A percentile compares a stretch with the other conserved stretches of the same genome.
These are phyloP conservation scores for Chlorella sp. DNA, from an alignment of 139 green algal species.

Conservation along the genomic window DNA sequence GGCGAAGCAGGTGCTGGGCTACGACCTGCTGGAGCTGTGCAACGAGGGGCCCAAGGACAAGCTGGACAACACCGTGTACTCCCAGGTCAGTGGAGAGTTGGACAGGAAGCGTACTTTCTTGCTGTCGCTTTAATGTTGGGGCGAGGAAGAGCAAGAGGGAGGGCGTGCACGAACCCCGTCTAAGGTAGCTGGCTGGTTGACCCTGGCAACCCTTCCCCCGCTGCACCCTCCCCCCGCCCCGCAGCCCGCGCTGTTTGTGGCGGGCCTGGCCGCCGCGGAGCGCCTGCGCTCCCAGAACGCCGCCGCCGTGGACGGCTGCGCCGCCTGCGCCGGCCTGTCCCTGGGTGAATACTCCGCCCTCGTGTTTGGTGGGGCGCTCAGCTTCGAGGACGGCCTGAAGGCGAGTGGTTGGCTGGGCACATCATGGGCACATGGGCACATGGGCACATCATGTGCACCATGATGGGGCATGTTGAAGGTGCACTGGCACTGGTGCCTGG, in stretches of 20 bases:
- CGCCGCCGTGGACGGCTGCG: conserved; percentile 46
- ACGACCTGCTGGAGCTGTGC: conserved; percentile 86
- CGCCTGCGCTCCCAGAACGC: conserved; percentile 62
- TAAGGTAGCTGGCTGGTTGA: no score
- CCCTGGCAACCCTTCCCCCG: no score
- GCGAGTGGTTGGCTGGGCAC: conserved; percentile 14
- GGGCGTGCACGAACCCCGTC: no score
- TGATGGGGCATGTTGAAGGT: no score
- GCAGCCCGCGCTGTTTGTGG: conserved; percentile 91
- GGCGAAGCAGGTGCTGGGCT: conserved; percentile 85
- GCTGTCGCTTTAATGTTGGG: no score
- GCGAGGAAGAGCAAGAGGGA: no score
- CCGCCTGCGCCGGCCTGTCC: conserved; percentile 80
- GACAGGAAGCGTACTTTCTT: no score
- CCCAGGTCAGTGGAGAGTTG: conserved; percentile 56
- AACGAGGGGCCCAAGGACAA: conserved; percentile 80
- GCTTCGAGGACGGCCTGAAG: conserved; percentile 91
- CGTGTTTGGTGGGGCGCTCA: conserved; percentile 86
- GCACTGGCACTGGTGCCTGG: no score
- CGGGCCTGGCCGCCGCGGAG: conserved; percentile 88
- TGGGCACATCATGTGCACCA: no score
- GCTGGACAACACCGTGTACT: conserved; percentile 86
- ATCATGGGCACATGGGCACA: no score
- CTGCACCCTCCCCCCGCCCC: conserved; percentile 1
- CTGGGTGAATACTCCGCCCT: conserved; percentile 95